phyloP scores from a whole-genome alignment of 805 yeast species.

The Lipomyces kockii region DNA sequence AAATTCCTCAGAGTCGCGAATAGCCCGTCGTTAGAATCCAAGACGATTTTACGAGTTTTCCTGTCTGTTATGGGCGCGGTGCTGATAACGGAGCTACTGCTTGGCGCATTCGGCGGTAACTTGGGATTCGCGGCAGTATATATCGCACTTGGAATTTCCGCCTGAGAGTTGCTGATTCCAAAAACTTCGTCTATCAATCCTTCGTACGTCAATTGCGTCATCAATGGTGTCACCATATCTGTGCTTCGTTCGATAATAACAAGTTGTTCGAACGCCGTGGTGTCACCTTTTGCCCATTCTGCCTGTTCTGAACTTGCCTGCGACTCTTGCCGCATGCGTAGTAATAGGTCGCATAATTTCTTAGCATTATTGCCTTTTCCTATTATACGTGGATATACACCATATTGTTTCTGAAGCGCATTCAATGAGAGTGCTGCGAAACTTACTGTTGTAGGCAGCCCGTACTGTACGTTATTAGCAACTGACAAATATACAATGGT shows the following conservation, averaged over 20 bases:
- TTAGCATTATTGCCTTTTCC: conserved; percentile 65
- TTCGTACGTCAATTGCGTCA: conserved; percentile 77
- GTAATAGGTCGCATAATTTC: conserved; percentile 52
- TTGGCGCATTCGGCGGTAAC: conserved; percentile 9
- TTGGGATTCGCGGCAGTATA: conserved; percentile 28
- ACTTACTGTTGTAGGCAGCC: conserved; percentile 47
- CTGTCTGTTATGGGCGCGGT: conserved; percentile 27
- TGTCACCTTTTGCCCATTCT: conserved; percentile 41
- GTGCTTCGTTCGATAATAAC: conserved; percentile 77
- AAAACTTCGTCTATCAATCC: conserved; percentile 81
- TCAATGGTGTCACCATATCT: conserved; percentile 71
- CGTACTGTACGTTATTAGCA: conserved; percentile 39
- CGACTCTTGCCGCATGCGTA: conserved; percentile 41
- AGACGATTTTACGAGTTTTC: conserved; percentile 37
- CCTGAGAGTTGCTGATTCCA: conserved; percentile 48
- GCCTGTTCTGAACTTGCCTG: conserved; percentile 22
- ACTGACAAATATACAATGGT: neutral
- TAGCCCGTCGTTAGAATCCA: conserved; percentile 52
- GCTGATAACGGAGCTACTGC: conserved; percentile 15
- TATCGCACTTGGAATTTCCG: conserved; percentile 42
- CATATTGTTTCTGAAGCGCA: conserved; percentile 50
- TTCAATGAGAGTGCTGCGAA: conserved; percentile 57
- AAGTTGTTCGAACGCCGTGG: conserved; percentile 56
- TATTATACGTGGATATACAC: conserved; percentile 57
- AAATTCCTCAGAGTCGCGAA: conserved; percentile 60